A percentile compares a stretch with the other conserved stretches of the same genome.
Evolutionary conservation across 129 eudicot species (phyloP).

Genomic region (Apium graveolens): DNA sequence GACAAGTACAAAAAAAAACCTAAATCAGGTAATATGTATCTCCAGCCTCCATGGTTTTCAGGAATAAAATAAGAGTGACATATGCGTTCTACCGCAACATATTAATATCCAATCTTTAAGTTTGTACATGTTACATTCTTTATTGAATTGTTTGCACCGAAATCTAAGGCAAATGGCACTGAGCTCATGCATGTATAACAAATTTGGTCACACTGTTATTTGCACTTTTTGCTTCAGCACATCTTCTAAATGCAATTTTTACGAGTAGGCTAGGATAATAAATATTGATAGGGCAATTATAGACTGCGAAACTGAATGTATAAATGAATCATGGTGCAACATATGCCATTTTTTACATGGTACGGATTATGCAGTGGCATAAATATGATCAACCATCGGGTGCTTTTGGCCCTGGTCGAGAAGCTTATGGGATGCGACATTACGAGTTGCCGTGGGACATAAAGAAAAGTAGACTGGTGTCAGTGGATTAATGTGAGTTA

Average conservation of each 20-base stretch:
- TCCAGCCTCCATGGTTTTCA: constrained; percentile 24
- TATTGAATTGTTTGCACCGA: constrained; percentile 29
- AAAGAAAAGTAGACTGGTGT: constrained; percentile 46
- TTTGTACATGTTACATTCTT: constrained; percentile 35
- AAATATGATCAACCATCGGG: constrained; percentile 51
- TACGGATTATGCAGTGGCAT: constrained; percentile 44
- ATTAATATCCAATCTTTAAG: too few relatives aligned
- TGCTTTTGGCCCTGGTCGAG: constrained; percentile 41
- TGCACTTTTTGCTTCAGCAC: constrained; percentile 34
- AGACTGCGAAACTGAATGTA: not conserved
- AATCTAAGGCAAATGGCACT: constrained; percentile 27
- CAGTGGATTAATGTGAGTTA: constrained; percentile 53
- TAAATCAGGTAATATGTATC: constrained; percentile 33
- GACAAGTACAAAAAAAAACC: constrained; percentile 69
- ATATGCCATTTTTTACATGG: not conserved
- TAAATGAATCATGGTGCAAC: not conserved
- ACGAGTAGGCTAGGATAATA: constrained; percentile 41
- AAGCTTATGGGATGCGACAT: constrained; percentile 36
- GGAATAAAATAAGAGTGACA: not conserved
- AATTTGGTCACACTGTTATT: constrained; percentile 33
- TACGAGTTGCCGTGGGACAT: constrained; percentile 24
- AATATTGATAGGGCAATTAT: not conserved
- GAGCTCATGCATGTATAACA: constrained; percentile 47
- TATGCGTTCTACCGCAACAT: not conserved
- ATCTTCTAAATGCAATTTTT: constrained; percentile 48